Base-by-base conservation (phyloP, 805 yeast genomes). In the Ogataea chonburiensis region DNA sequence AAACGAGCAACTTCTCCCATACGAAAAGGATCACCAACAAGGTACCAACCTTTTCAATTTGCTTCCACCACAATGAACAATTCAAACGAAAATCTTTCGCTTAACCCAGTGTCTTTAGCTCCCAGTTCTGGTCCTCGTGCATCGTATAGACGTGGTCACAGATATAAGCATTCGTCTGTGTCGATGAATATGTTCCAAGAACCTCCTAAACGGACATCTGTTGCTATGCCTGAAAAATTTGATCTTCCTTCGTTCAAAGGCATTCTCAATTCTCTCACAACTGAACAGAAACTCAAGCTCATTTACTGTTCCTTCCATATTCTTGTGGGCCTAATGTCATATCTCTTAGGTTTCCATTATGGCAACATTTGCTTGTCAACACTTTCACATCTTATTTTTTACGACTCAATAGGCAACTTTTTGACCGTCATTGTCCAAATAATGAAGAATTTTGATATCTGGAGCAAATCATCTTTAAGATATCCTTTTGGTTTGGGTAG, bases 121-220 rank as follows among this genome's bases (percentile, higher is more conserved):
- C 43, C 49, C 4, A 38, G 37, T 5, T 8, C 27, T 17, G 44
- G 43, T 6, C 60, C 65, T 9, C 72, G 66, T 52, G 76, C 87
- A 1, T 79, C 84, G 0, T 86, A 79, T 51, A 79, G 98, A 68
- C 79, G 89, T 49, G 98, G 98, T 5, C 98, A 91, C 61, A 75
- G 91, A 49, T 91, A 91, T 58, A 91, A 91, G 58, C 98, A 91
- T 60, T 88, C 97, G 3, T 88, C 96, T 7, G 96, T 91, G 5
- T 87, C 96, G 5, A 84, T 91, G 93, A 89, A 91, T 59, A 73
- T 91, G 57, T 91, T 93, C 58, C 96, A 86, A 60, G 97, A 91
- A 54, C 96, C 97, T 1, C 83, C 88, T 11, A 76, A 70, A 25
- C 69, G 80, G 23, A 79, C 83, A 4, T 83, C 88, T 1, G 62